Base-by-base conservation (phyloP, 805 yeast species). In the Yamadazyma scolyti region DNA sequence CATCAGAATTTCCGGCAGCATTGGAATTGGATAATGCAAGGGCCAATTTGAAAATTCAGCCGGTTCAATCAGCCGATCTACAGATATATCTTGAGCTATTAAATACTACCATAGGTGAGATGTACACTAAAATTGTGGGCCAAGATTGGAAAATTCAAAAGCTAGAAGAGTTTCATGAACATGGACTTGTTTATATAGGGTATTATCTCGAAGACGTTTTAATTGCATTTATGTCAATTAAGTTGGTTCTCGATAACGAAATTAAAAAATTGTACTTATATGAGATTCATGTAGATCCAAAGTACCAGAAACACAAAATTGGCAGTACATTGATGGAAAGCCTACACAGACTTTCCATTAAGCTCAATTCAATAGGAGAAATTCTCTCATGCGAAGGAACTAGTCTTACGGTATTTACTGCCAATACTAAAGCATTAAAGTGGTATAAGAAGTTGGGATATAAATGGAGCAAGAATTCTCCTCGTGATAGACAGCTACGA, bases 331-430 rank as follows among this genome's bases (percentile, higher is more conserved):
- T 76, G n/a, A 51, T 77, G 34, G 16, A 22, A 0, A 11, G 34
- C 0, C 56, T 75, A 20, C 73, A 71, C 28, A 9, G 27, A 0
- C 34, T 68, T 4, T 58, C 64, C 2, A 4, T 5, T 2, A 8
- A 31, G 14, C 30, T 54, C n/a, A 36, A 36, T 17, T 6, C 14
- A 8, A 16, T 19, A 2, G 34, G 36, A 16, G 20, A 27, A 4
- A 11, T 30, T 10, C 11, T 31, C 12, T 8, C 26, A 8, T 36
- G 39, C 23, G 25, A 16, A 7, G 72, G 65, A 3, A 56, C 64
- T 1, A 46, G 64, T 3, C 48, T 77, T 23, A 76, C 82, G 2
- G 82, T 75, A 1, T 77, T 76, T 42, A 39, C 68, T 16, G 63
- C 57, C 11, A 76, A 77, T 40, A 14, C 12, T 4, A 44, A 36